A percentile compares a stretch with the other conserved stretches of the same genome.
Conservation (phyloP, 176 grass and related monocot genomes). For the Puya raimondii region DNA sequence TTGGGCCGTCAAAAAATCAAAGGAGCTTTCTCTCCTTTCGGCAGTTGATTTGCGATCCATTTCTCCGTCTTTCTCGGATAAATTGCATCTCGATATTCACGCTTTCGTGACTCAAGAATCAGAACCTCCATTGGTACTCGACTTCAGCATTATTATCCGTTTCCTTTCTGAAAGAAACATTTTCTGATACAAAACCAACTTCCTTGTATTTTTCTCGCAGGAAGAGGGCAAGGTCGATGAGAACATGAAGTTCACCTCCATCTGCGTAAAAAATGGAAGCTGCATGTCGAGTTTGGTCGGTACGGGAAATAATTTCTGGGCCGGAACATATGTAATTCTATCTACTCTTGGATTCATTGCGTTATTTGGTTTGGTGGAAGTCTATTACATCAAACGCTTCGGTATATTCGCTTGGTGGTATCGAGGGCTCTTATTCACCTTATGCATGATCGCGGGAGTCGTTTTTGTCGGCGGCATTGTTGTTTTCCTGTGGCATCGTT, state of each 20-base stretch:
- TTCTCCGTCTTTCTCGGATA: conserved; percentile 44
- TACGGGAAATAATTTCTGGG: conserved; percentile 78
- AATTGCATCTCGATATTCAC: conserved; percentile 61
- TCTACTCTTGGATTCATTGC: conserved; percentile 68
- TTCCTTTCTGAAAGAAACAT: background rate
- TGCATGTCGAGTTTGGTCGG: conserved; percentile 77
- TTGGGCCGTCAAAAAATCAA: conserved; percentile 86
- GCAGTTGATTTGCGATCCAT: conserved; percentile 51
- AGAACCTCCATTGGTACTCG: conserved; percentile 43
- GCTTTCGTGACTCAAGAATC: conserved; percentile 84
- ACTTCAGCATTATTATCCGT: background rate
- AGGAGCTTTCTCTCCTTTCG: conserved; percentile 78
- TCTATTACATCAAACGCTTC: conserved; percentile 61
- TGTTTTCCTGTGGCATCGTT: conserved; percentile 62
- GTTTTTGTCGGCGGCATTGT: conserved; percentile 54
- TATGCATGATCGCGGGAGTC: conserved; percentile 63
- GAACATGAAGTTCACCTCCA: conserved; percentile 30
- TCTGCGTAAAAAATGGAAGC: conserved; percentile 55
- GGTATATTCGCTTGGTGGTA: conserved; percentile 75
- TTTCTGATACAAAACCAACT: background rate
- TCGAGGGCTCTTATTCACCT: conserved; percentile 54
- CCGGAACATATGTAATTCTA: conserved; percentile 50
- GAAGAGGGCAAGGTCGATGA: conserved; percentile 58
- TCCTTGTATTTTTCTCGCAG: conserved; percentile 25
- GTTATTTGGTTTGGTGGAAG: conserved; percentile 46